Evolutionary conservation across 1,139 yeast genomes (phyloP), one percentile per base, ranked within the genome.

Genomic region (Protomyces inundatus): DNA sequence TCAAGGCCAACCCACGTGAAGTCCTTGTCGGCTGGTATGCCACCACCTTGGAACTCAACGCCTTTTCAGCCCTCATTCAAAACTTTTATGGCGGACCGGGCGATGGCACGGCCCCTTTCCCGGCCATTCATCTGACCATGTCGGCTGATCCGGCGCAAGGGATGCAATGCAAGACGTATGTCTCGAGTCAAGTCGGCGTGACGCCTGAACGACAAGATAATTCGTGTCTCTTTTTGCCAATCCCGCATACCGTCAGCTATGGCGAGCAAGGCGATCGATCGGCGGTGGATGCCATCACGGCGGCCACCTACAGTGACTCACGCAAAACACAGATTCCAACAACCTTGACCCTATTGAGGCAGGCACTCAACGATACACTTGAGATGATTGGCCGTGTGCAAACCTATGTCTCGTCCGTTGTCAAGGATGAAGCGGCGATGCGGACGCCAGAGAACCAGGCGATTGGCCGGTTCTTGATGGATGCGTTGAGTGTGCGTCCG

Each of bases 11-110:
- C 74, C 93, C 95, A 65, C 87, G 87, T 73, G 89, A 86, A 70
- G 80, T 82, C 60, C 88, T 90, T 64, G 81, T 90, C 66, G 97
- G 97, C 65, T 90, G 97, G 97, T 89, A 88, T 75, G 88, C 95
- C 61, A 85, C 91, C 42, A 77, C 83, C 52, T 76, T 81, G 32
- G 81, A 80, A 69, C 82, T 90, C 69, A 91, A 88, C 76, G 81
- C 84, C 67, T 82, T 87, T 73, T 84, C 95, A 34, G 88, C 89
- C n/a, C 81, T 90, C 70, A 85, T 90, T 72, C 96, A 90, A 74
- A 95, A 87, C 73, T 87, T 89, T 73, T 90, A 87, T 76, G 80
- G 86, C 54, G 71, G 78, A 30, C 63, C 60, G 50, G 55, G 62
- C 16, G 67, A 65, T 33, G 65, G 61, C 14, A 59, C 63, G 5